Base-by-base conservation (phyloP, 139 green algal species). In the Chlamydomonas urium region DNA sequence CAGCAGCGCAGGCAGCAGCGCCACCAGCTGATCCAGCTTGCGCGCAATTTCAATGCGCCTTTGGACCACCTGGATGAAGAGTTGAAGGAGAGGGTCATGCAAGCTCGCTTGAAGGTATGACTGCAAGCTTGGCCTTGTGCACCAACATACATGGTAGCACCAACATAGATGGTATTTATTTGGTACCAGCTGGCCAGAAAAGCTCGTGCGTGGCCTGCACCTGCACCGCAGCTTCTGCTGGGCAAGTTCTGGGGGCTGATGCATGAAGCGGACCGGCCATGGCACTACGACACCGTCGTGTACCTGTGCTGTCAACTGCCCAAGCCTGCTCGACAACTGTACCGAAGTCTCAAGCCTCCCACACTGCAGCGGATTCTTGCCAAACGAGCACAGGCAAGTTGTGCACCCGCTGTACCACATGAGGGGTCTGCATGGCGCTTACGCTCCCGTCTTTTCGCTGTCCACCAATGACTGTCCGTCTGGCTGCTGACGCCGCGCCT, bases 161-260 rank as follows among this genome's bases (percentile, higher is more conserved):
- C 42, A 50, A 50, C 42, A 8, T 24, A 24, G 42, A 50, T 50
- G 8, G 42, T 14, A 50, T 50, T 50, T 50, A 14, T 14, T 50
- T 50, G 42, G 42, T 50, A 50, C 14, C 42, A 8, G 10, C 42
- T 14, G 8, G 10, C 8, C 8, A 8, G 8, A 50, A 50, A 24
- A 8, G 14, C 42, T 50, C 10, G 14, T 50, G 10, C 42, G 8
- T 50, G 42, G 10, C 42, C 14, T 14, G 10, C 10, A 8, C 14
- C 53, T 47, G 17, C 29, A 29, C n/a, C 53, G 4, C 68, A 80
- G 75, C 24, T 75, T 2, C 58, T 68, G 2, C 72, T 79, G 10
- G 1, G 24, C 28, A 75, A 74, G 66, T 83, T 79, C 68, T 83
- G 72, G 77, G 77, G 69, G 36, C 63, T 83, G 31, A 83, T 83